phyloP scores from a whole-genome alignment of 2,329 filamentous ascomycete genomes.

The Neophaeococcomyces mojaviensis region DNA sequence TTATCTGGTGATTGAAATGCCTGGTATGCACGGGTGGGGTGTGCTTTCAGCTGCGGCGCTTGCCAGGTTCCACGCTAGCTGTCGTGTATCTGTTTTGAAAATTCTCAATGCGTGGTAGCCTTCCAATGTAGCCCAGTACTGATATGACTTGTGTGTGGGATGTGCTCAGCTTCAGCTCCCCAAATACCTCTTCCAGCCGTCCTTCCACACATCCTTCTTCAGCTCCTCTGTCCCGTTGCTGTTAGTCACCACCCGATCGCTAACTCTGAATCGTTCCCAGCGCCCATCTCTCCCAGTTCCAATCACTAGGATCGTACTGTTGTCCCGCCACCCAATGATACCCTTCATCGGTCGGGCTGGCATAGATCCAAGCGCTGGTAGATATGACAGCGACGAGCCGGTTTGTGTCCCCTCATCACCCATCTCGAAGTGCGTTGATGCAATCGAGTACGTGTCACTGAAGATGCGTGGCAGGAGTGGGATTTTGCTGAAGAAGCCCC shows the following conservation, averaged over 20 bases:
- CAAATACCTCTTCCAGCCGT: conserved; percentile 78
- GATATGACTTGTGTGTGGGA: too few species aligned
- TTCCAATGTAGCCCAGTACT: too few species aligned
- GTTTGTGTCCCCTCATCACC: conserved; percentile 55
- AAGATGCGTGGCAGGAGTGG: conserved; percentile 81
- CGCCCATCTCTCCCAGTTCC: conserved; percentile 71
- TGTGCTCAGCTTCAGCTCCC: too few species aligned
- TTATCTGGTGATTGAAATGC: too few species aligned
- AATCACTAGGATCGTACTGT: conserved; percentile 66
- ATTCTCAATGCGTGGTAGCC: too few species aligned
- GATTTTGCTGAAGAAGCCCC: conserved; percentile 76
- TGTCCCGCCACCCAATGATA: conserved; percentile 73
- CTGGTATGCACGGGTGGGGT: too few species aligned
- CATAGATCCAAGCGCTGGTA: conserved; percentile 46
- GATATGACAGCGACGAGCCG: conserved; percentile 29
- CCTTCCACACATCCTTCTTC: conserved; percentile 56
- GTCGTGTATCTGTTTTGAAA: too few species aligned
- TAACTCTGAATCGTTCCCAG: conserved; percentile 80
- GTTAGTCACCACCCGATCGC: conserved; percentile 41
- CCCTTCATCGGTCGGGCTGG: conserved; percentile 65
- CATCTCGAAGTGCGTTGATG: conserved; percentile 72
- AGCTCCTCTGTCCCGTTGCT: conserved; percentile 47
- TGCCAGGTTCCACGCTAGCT: too few species aligned
- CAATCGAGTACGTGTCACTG: conserved; percentile 81
- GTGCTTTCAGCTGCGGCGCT: too few species aligned